Conservation (phyloP, 164 flowering plant species). For the Nymphaea thermarum region DNA sequence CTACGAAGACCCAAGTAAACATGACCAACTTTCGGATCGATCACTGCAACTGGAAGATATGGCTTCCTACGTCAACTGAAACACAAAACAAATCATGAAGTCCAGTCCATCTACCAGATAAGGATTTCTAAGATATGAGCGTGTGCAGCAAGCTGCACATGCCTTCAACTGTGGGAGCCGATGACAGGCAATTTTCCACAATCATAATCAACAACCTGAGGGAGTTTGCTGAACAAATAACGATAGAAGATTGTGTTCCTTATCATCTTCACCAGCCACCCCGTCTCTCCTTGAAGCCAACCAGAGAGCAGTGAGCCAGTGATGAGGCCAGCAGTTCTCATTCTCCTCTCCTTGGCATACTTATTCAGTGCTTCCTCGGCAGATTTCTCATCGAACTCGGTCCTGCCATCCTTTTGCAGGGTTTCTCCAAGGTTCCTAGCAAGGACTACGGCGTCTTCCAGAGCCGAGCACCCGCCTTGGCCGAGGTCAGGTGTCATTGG, state of each 20-base stretch:
- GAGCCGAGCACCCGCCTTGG: constrained; percentile 17
- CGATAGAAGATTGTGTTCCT: not conserved
- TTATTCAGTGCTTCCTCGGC: not conserved
- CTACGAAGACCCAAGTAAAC: no score
- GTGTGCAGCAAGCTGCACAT: no score
- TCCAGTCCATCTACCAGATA: no score
- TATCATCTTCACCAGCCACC: constrained; percentile 5
- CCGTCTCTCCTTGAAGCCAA: constrained; percentile 8
- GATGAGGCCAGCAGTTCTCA: constrained; percentile 10
- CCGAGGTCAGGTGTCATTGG: constrained; percentile 20
- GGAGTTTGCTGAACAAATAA: not conserved
- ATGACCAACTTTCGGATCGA: no score
- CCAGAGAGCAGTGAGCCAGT: constrained; percentile 9
- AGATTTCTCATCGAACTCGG: not conserved
- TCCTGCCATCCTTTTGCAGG: not conserved
- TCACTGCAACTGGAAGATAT: no score
- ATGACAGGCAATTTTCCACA: constrained; percentile 2
- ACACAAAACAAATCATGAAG: no score
- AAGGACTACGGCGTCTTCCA: constrained; percentile 17
- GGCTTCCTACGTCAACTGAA: no score
- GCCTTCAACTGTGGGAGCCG: not conserved
- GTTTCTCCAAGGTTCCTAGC: constrained; percentile 9
- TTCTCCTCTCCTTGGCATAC: constrained; percentile 13
- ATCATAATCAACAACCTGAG: not conserved
- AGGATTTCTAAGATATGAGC: no score